Evolutionary conservation across 805 yeast species (phyloP), one percentile per base, ranked within the genome.

Genomic region (Pichia eremophila): DNA sequence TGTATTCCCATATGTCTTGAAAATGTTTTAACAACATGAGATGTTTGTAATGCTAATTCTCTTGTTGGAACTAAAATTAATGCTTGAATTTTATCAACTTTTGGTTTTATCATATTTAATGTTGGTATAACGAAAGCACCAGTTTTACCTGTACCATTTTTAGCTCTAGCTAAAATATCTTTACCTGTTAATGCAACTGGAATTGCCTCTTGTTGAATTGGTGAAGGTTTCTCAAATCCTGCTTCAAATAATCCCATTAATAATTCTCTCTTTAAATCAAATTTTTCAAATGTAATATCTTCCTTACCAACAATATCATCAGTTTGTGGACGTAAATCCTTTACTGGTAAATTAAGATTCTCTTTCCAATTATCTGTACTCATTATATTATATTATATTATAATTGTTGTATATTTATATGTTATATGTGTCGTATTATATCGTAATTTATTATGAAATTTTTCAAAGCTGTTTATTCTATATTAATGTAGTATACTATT

Each of bases 201-300:
- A 49, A 93, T 93, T 8, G 95, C 79, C 65, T 90, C 98, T 68
- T 91, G 97, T 68, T 93, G 99, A 63, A 93, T 89, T 18, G 99
- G 99, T 31, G 96, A 86, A 7, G 99, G 99, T 62, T 85, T 88
- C 66, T 93, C 99, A 62, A 93, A 93, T 44, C 99, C 99, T 1
- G 98, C 98, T 68, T 93, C 99, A 65, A 90, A 93, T 55, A 93
- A 91, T 35, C 99, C 99, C 99, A 93, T 93, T 63, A 93, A 72
- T 51, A 93, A 74, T 63, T 93, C 96, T 68, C 99, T 81, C 66
- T 88, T 89, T 58, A 93, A 77, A 60, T 81, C 82, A 68, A 90
- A 88, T 62, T 89, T 95, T 68, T 93, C 99, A 62, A 93, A 93
- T 18, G 86, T 73, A 58, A 82, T 83, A 48, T 97, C 98, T 60